Base-by-base conservation (phyloP, 768 basidiomycete genomes). In the Boletus patriciae region DNA sequence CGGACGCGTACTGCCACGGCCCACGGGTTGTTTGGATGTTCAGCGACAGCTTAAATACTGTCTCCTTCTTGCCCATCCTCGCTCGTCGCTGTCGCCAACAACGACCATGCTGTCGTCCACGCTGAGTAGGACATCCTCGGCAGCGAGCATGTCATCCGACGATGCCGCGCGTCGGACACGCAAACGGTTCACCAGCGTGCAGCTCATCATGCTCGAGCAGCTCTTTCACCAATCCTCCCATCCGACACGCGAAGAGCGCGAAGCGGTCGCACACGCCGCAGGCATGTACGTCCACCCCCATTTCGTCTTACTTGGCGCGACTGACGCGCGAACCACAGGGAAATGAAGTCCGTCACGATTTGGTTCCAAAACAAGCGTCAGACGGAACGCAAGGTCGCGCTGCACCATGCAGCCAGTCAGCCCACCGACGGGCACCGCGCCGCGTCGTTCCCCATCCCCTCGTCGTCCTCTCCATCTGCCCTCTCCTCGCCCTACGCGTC, bases 201-300 rank as follows among this genome's bases (percentile, higher is more conserved):
- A 90, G 73, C 81, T 90, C 64, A 81, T 81, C 60, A 79, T 87
- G 76, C 82, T 90, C 54, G 88, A 90, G 70, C 80, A 85, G 59
- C 80, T 90, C 43, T 90, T 85, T 66, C 87, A 87, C 71, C 78
- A 81, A 58, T 83, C 81, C 54, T 87, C 86, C 0, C 88, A 89
- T 66, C 88, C 88, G 6, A 86, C 86, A n/a, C 81, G 88, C 36
- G 84, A 85, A 58, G 83, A 89, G 59, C 83, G 88, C 60, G 88
- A 89, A 60, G 70, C 76, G 0, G 77, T 88, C 42, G 87, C 87
- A 10, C 76, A 70, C 42, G 75, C 82, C 12, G 84, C 84, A 13
- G 78, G 76, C 67, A 88, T 90, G 88, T 89, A 72, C 67, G 86
- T 62, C 57, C 18, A 13, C 40, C 6, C 42, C 54, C 21, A 10